A percentile compares a stretch with the other conserved stretches of the same genome.
These are phyloP conservation scores for Dothideomycetidae sp. DNA, from an alignment of 2,329 filamentous ascomycete genomes.

Conservation along the genomic window DNA sequence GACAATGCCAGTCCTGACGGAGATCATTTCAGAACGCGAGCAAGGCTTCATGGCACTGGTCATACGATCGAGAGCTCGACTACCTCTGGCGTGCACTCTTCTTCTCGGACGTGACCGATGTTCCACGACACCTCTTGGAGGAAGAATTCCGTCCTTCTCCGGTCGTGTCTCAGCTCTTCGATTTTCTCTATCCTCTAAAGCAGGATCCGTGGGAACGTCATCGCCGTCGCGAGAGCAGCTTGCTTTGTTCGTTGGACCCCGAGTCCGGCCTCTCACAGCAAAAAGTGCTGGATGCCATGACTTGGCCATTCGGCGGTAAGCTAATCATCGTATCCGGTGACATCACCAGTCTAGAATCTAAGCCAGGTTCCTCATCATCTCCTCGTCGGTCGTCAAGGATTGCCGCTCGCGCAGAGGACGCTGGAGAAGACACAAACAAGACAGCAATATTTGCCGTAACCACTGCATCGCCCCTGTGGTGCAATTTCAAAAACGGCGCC, in stretches of 20 bases:
- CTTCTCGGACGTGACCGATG: background rate
- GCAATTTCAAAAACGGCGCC: background rate
- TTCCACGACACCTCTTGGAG: background rate
- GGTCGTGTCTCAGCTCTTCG: background rate
- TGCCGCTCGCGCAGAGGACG: background rate
- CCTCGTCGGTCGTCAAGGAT: too few species aligned
- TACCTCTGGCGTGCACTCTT: background rate
- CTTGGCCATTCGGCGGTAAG: background rate
- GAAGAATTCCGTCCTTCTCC: background rate
- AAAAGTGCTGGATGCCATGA: background rate
- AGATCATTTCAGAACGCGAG: background rate
- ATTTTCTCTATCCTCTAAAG: background rate
- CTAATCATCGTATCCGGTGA: background rate
- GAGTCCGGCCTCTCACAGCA: background rate
- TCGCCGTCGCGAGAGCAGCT: background rate
- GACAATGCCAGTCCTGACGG: background rate
- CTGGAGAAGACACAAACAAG: too few species aligned
- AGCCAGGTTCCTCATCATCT: too few species aligned
- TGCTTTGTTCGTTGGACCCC: background rate
- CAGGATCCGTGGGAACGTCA: background rate
- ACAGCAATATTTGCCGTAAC: background rate
- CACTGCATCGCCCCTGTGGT: background rate
- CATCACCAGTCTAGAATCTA: too few species aligned
- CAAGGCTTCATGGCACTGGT: background rate
- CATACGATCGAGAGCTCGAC: background rate